Conservation (phyloP, 208 protist species). For the Wallacemonas sp. region DNA sequence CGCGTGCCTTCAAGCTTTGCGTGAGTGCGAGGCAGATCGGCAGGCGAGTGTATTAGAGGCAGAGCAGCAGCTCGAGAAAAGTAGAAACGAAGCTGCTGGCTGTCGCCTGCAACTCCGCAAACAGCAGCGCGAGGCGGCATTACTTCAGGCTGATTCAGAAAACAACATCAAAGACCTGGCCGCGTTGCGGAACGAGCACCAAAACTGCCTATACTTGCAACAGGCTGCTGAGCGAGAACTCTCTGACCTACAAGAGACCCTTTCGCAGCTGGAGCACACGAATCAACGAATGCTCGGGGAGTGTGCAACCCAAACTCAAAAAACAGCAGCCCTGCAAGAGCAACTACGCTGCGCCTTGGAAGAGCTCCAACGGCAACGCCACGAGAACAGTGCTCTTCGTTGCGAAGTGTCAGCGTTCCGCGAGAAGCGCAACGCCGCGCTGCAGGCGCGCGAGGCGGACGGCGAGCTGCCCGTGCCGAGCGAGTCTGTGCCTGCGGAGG, state of each 20-base stretch:
- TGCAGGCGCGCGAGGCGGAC: constrained; percentile 25
- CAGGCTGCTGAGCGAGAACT: no score
- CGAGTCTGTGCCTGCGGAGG: constrained; percentile 15
- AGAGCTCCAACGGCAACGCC: no score
- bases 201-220: no score
- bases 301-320: no score
- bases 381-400: neutral
- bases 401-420: constrained; percentile 12
- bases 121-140: neutral
- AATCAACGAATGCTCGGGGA: no score
- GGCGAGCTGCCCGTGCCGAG: constrained; percentile 26
- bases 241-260: no score
- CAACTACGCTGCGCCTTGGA: no score
- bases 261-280: no score
- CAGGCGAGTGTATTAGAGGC: neutral
- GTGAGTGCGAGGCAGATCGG: constrained; percentile 5
- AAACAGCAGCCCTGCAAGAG: no score
- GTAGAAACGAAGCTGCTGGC: neutral
- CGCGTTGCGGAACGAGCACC: no score
- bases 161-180: no score
- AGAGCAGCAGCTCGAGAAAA: neutral
- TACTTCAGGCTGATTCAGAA: neutral
- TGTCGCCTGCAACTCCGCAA: neutral
- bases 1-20: constrained; percentile 6
- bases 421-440: constrained; percentile 32